Percentiles rank a stretch among this genome's conserved stretches.
Conservation (phyloP, 1,284 basidiomycete species). For the Naganishia sp. region DNA sequence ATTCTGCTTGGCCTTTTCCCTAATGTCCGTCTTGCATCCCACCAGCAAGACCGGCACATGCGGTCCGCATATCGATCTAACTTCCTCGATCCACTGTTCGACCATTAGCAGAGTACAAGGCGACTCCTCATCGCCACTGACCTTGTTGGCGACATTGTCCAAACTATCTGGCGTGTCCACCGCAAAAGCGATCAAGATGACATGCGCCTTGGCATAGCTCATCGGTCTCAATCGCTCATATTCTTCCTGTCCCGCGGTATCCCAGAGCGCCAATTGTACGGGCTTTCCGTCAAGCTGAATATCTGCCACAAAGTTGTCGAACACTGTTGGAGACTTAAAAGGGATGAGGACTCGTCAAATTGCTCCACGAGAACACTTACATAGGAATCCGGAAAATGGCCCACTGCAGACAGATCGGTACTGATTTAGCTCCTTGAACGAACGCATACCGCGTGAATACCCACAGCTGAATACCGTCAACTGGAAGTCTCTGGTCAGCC, state of each 20-base stretch:
- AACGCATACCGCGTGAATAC: not conserved
- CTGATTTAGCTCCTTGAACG: not conserved
- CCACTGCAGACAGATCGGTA: slow-evolving; percentile 63
- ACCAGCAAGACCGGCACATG: slow-evolving; percentile 59
- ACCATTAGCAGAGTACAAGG: not conserved
- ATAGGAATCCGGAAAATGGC: slow-evolving; percentile 96
- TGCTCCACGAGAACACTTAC: slow-evolving; percentile 51
- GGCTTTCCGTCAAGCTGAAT: slow-evolving; percentile 96
- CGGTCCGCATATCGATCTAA: slow-evolving; percentile 81
- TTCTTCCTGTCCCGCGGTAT: slow-evolving; percentile 97
- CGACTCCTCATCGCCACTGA: slow-evolving; percentile 46
- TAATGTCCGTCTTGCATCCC: slow-evolving; percentile 56
- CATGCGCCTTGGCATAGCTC: slow-evolving; percentile 96
- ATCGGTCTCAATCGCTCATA: slow-evolving; percentile 93
- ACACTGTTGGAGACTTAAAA: slow-evolving; percentile 67
- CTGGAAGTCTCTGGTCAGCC: slow-evolving; percentile 5
- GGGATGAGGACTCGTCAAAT: slow-evolving; percentile 3
- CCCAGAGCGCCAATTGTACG: slow-evolving; percentile 93
- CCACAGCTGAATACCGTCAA: slow-evolving; percentile 34
- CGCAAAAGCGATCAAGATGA: slow-evolving; percentile 95
- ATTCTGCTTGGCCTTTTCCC: slow-evolving; percentile 57
- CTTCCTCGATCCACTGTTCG: slow-evolving; percentile 91
- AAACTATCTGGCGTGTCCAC: slow-evolving; percentile 96
- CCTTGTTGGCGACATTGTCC: slow-evolving; percentile 93
- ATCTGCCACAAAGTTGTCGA: slow-evolving; percentile 98